phyloP scores from a whole-genome alignment of 1,284 basidiomycete species.

The Gymnopus androsaceus region DNA sequence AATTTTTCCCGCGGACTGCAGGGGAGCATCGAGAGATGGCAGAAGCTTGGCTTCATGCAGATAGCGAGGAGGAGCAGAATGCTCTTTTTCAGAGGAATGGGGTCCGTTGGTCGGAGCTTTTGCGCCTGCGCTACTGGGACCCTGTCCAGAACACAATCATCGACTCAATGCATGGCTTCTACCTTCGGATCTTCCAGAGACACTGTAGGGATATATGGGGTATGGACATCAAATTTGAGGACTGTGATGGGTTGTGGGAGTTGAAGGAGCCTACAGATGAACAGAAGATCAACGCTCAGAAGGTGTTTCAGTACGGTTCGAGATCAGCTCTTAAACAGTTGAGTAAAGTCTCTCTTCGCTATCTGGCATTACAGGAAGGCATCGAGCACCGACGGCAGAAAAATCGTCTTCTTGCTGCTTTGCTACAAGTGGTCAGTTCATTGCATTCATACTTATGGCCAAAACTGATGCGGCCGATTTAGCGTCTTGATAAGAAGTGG shows the following conservation, averaged over 20 bases:
- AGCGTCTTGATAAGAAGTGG: too few relatives aligned
- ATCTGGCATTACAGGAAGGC: not conserved
- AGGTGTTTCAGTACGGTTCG: not conserved
- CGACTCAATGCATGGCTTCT: constrained; percentile 39
- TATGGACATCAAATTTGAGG: constrained; percentile 22
- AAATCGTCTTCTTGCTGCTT: not conserved
- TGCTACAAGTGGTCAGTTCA: not conserved
- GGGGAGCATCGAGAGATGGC: constrained; percentile 25
- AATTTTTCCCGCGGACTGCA: constrained; percentile 5
- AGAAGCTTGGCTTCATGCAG: constrained; percentile 25
- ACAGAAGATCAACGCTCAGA: constrained; percentile 2
- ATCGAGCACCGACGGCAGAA: not conserved
- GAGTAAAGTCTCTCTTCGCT: not conserved
- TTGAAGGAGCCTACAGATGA: not conserved
- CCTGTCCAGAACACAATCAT: constrained; percentile 31
- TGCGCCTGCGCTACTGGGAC: constrained; percentile 40
- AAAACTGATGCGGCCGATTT: too few relatives aligned
- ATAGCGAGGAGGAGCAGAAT: constrained; percentile 14
- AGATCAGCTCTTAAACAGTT: not conserved
- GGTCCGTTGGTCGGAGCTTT: constrained; percentile 36
- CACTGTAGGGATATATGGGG: constrained; percentile 20
- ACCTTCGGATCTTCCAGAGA: constrained; percentile 13
- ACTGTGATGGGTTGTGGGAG: constrained; percentile 22
- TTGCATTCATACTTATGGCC: too few relatives aligned
- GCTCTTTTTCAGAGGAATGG: constrained; percentile 23